phyloP scores from a whole-genome alignment of 805 yeast species.

The Lipomyces starkeyi region DNA sequence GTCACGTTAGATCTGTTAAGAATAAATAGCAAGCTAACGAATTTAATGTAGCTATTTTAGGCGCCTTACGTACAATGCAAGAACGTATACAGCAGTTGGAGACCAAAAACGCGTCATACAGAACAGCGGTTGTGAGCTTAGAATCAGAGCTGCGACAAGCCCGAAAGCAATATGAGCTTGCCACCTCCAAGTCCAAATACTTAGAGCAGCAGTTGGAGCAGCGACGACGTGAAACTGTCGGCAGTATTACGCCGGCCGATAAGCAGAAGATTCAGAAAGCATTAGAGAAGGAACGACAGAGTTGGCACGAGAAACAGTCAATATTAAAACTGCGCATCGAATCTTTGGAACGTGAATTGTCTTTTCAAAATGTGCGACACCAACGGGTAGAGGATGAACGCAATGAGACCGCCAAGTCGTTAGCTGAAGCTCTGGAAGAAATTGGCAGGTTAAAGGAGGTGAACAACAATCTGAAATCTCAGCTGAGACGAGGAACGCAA shows the following conservation, averaged over 20 bases:
- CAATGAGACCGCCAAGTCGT: constrained; percentile 20
- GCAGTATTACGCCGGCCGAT: constrained; percentile 16
- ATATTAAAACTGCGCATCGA: constrained; percentile 21
- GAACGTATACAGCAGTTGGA: constrained; percentile 32
- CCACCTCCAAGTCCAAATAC: constrained; percentile 6
- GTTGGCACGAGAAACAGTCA: constrained; percentile 28
- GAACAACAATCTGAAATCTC: constrained; percentile 13
- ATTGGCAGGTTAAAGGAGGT: constrained; percentile 15
- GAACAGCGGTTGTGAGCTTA: constrained; percentile 12
- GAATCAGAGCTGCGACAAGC: constrained; percentile 18
- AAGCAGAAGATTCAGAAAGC: constrained; percentile 20
- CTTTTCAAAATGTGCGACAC: constrained; percentile 13
- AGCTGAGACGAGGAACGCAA: neutral
- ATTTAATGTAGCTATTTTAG: constrained; percentile 22
- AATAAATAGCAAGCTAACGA: neutral
- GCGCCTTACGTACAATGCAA: constrained; percentile 32
- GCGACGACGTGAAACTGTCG: constrained; percentile 13
- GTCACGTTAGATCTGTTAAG: neutral
- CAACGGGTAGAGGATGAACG: constrained; percentile 31
- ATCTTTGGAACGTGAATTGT: constrained; percentile 20
- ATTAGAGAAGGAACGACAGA: constrained; percentile 29
- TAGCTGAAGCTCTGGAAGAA: constrained; percentile 18
- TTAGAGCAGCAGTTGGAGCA: constrained; percentile 31
- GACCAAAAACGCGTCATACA: constrained; percentile 24
- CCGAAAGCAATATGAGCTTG: constrained; percentile 13